Base-by-base conservation (phyloP, 345 rosid species). In the Conringia planisiliqua region DNA sequence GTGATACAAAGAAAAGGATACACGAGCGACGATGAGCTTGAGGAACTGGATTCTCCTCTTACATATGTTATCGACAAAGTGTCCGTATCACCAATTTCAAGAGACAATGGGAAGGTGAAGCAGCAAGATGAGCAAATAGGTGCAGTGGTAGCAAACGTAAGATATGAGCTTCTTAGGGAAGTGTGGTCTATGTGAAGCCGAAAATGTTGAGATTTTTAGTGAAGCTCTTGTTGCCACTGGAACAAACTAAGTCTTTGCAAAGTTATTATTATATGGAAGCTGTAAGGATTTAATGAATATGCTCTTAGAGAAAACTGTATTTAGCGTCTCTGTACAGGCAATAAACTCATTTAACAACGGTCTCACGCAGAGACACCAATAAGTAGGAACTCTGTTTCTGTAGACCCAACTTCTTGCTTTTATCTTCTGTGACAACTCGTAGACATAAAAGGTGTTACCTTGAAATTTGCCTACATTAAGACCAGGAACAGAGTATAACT, bases 11-110 rank as follows among this genome's bases (percentile, higher is more conserved):
- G 93, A 81, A 92, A 92, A 83, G 97, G 97, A 57, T 90, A 94
- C 71, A 86, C 89, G 0, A 90, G 97, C 17, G 97, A 94, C 3
- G 97, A 91, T n/a, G 98, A 94, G 79, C 84, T 94, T n/a, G 93
- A 90, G 56, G 91, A 94, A 75, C 68, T 94, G 65, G 84, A 90
- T 68, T 88, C 85, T 72, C 92, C 93, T 61, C 85, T 94, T 17
- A n/a, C 84, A 22, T 79, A 80, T 22, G 79, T 91, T 46, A 77
- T 89, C 0, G 85, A 87, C 20, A 85, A 79, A n/a, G 52, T 29
- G 58, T 50, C 48, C 1, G 39, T 68, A 47, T 68, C 68, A 16
- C 67, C 32, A 43, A 24, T 8, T 56, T 35, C 40, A 0, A 3
- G 4, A 66, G 18, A 58, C 10, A 29, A 13, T 27, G 64, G 7